A percentile compares a stretch with the other conserved stretches of the same genome.
These are phyloP conservation scores for Phtheirospermum japonicum DNA, from an alignment of 257 asterid genomes.

Conservation along the genomic window DNA sequence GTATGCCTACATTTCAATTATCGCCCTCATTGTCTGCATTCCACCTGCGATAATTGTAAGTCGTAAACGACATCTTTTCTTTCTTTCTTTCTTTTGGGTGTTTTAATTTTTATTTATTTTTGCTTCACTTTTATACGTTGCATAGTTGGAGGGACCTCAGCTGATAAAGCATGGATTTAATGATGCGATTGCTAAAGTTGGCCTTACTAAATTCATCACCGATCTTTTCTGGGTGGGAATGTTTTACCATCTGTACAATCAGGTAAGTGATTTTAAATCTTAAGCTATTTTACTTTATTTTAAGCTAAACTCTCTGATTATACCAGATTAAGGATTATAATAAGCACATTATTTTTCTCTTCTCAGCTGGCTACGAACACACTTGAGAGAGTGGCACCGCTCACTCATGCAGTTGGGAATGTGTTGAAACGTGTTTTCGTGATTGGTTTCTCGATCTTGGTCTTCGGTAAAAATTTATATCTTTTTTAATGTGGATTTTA, in stretches of 20 bases:
- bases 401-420: slow-evolving; percentile 97
- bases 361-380: slow-evolving; percentile 94
- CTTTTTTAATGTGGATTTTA: background rate
- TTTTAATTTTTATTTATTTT: slow-evolving; percentile 6
- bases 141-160: slow-evolving; percentile 84
- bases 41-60: slow-evolving; percentile 58
- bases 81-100: background rate
- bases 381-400: slow-evolving; percentile 99
- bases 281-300: background rate
- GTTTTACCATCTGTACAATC: slow-evolving; percentile 99
- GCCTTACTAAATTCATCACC: slow-evolving; percentile 69
- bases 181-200: slow-evolving; percentile 94
- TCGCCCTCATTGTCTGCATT: slow-evolving; percentile 48
- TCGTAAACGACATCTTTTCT: background rate
- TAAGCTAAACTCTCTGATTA: no score
- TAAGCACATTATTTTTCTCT: background rate
- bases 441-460: slow-evolving; percentile 90
- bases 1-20: slow-evolving; percentile 50
- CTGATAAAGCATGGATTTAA: slow-evolving; percentile 64
- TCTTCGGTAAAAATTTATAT: slow-evolving; percentile 51
- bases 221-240: slow-evolving; percentile 99
- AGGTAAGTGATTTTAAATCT: slow-evolving; percentile 40
- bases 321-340: no score
- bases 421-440: slow-evolving; percentile 98
- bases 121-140: background rate